Evolutionary conservation across 169 alveolate genomes (phyloP).

Genomic region (Eimeria acervulina): DNA sequence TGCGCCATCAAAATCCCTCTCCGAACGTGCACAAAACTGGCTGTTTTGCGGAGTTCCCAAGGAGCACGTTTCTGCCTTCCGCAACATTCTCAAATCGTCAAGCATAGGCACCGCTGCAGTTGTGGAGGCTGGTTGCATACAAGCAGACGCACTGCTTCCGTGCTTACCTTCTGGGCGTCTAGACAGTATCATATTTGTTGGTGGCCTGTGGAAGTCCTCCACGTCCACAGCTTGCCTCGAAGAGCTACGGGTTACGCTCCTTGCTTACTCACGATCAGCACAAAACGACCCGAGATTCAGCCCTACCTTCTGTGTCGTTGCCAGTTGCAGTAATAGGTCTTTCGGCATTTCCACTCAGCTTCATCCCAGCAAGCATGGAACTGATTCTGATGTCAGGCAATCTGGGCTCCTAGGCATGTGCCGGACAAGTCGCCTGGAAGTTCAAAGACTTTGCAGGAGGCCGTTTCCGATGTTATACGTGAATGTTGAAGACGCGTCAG

Average conservation of each 20-base stretch:
- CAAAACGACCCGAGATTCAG: background rate
- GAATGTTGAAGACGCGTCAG: constrained; percentile 29
- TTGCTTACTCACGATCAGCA: constrained; percentile 36
- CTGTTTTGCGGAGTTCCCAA: constrained; percentile 64
- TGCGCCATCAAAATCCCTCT: background rate
- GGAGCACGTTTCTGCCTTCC: constrained; percentile 18
- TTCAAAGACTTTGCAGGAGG: constrained; percentile 50
- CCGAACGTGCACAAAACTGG: constrained; percentile 42
- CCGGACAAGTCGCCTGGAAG: constrained; percentile 87
- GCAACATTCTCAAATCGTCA: background rate
- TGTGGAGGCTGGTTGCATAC: constrained; percentile 3
- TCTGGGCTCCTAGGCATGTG: constrained; percentile 89
- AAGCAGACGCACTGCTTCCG: background rate
- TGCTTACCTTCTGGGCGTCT: background rate
- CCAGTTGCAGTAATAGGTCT: constrained; percentile 11
- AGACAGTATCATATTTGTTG: constrained; percentile 42
- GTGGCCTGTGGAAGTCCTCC: constrained; percentile 48
- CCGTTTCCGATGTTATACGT: constrained; percentile 10
- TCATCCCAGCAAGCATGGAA: background rate
- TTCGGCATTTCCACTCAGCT: background rate
- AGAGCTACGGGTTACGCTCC: constrained; percentile 14
- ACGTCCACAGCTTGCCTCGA: constrained; percentile 43
- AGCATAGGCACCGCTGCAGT: background rate
- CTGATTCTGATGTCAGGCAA: constrained; percentile 22
- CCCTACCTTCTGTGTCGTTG: constrained; percentile 49